These are phyloP conservation scores for Sanguinoderma infundibulare DNA, from an alignment of 1,284 basidiomycete genomes.

Conservation along the genomic window DNA sequence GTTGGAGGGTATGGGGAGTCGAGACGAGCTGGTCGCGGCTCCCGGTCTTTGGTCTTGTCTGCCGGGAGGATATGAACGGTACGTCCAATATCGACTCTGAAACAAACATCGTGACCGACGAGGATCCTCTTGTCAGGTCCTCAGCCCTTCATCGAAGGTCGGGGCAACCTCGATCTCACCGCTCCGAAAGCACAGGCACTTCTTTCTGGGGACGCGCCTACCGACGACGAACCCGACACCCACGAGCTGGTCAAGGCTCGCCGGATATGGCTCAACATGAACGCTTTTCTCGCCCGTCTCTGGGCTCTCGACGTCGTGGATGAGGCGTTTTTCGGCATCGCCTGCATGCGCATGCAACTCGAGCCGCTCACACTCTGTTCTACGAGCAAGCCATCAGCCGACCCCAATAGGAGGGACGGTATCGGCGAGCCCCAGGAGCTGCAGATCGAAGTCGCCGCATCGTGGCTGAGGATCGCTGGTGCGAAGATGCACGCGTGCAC, in stretches of 20 bases:
- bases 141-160: neutral
- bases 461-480: conserved; percentile 17
- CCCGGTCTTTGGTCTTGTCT: conserved; percentile 10
- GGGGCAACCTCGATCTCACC: neutral
- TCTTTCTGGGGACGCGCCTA: conserved; percentile 7
- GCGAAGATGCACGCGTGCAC: conserved; percentile 12
- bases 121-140: neutral
- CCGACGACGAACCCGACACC: neutral
- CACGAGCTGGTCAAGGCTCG: conserved; percentile 3
- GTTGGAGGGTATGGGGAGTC: conserved; percentile 17
- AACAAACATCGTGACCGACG: neutral
- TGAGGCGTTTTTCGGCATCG: conserved; percentile 14
- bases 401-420: neutral
- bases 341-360: conserved; percentile 11
- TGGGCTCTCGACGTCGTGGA: conserved; percentile 18
- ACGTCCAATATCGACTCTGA: neutral
- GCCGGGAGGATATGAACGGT: conserved; percentile 21
- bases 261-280: conserved; percentile 16
- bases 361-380: conserved; percentile 15
- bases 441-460: conserved; percentile 9
- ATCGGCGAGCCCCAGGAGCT: conserved; percentile 8
- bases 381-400: neutral
- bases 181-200: neutral
- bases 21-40: conserved; percentile 14
- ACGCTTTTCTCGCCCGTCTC: conserved; percentile 15